Base-by-base conservation (phyloP, 352 stramenopile genomes). In the Saprolegnia diclina region DNA sequence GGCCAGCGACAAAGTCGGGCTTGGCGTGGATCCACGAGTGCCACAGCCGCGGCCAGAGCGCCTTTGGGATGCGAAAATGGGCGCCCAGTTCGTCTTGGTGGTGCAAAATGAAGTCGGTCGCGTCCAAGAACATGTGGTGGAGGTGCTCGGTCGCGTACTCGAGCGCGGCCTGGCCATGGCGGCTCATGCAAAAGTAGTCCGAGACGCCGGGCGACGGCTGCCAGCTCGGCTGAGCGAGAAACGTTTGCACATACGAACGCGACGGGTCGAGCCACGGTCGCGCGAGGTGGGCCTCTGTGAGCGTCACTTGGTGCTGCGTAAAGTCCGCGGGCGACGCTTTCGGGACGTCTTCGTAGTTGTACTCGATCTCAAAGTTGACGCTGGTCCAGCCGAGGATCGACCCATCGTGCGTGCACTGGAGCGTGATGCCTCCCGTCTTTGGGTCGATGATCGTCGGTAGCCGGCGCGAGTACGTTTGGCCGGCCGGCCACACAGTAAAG, bases 71-170 rank as follows among this genome's bases (percentile, higher is more conserved):
- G 21, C 56, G 56, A 1, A 64, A 64, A 32, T 64, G 38, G 5
- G 16, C 24, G 4, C 35, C 56, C 5, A 64, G 40, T 32, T 64
- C 56, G 26, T 64, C 46, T n/a, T 64, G 26, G 32, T 64, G 56
- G 56, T 64, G 56, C n/a, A 64, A n/a, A 18, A 64, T 16, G 16
- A 29, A 64, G 22, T 64, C 56, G 7, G 56, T 64, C 7, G 56
- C 56, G 40, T 64, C 56, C 7, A 64, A n/a, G 35, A 64, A 64
- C 56, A 64, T 64, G 40, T 64, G 56, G 42, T 64, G 56, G 35
- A 64, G 56, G 24, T 64, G 56, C 11, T 64, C 56, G 0, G 56
- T 64, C 35, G 56, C 56, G 35, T 64, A 64, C 22, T 64, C 56
- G 56, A 64, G 56, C 37, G 56, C 56, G n/a, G 3, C 18, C 32